A percentile compares a stretch with the other conserved stretches of the same genome.
phyloP scores from a whole-genome alignment of 75 land plant genomes.

The Isoetes taiwanensis region DNA sequence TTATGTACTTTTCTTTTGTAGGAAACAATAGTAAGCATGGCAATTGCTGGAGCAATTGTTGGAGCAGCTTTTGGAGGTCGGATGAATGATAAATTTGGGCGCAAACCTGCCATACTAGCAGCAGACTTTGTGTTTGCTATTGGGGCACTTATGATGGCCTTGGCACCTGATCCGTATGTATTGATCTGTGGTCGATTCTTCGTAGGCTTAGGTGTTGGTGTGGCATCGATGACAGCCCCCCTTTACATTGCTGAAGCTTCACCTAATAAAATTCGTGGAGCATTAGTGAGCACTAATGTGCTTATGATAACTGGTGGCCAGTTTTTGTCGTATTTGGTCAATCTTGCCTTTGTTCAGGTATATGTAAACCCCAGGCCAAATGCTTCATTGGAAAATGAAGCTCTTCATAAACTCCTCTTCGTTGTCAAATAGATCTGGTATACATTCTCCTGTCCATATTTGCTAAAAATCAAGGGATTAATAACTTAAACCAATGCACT shows the following conservation, averaged over 20 bases:
- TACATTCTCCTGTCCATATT: too few relatives aligned
- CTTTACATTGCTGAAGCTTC: slow-evolving; percentile 8
- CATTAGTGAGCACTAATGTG: slow-evolving; percentile 3
- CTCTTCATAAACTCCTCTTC: background rate
- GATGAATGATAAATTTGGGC: background rate
- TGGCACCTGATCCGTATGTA: background rate
- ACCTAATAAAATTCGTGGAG: background rate
- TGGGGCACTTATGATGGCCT: background rate
- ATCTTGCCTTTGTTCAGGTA: slow-evolving; percentile 2
- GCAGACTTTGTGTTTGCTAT: slow-evolving; percentile 4
- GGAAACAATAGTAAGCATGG: slow-evolving; percentile 5
- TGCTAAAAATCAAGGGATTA: background rate
- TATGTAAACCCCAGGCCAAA: background rate
- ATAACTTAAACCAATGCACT: background rate
- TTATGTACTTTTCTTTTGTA: background rate
- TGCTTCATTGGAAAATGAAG: background rate
- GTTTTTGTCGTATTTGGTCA: slow-evolving; percentile 3
- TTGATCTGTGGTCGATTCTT: slow-evolving; percentile 1
- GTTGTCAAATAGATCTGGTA: background rate
- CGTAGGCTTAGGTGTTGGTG: background rate
- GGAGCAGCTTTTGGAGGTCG: slow-evolving; percentile 5
- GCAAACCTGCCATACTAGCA: background rate
- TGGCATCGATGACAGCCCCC: slow-evolving; percentile 1
- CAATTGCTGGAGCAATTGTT: slow-evolving; percentile 2
- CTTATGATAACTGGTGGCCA: slow-evolving; percentile 5